These are phyloP conservation scores for Rhodotorula sp. DNA, from an alignment of 1,284 basidiomycete species.

Conservation along the genomic window DNA sequence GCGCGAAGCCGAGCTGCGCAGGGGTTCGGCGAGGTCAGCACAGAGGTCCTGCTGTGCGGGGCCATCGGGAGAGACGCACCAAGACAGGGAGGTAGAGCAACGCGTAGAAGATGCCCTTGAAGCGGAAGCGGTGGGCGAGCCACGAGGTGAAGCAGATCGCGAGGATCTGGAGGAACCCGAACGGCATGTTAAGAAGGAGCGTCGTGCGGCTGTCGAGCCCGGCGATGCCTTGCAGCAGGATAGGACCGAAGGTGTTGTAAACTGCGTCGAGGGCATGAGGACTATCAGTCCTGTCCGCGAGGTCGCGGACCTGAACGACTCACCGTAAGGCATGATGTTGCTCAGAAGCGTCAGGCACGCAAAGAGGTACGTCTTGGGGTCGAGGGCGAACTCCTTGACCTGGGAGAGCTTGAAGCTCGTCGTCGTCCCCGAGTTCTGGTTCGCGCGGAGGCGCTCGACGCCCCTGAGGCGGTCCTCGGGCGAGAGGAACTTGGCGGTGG, in stretches of 20 bases:
- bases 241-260: conserved; percentile 44
- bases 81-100: conserved; percentile 45
- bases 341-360: conserved; percentile 43
- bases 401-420: conserved; percentile 53
- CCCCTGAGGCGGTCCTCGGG: conserved; percentile 52
- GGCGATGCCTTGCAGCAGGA: conserved; percentile 49
- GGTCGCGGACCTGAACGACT: no score
- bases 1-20: conserved; percentile 45
- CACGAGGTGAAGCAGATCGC: conserved; percentile 49
- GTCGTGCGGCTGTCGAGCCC: conserved; percentile 49
- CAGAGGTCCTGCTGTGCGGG: no score
- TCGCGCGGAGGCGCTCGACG: conserved; percentile 53
- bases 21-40: neutral
- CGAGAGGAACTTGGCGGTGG: conserved; percentile 51
- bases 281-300: no score
- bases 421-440: conserved; percentile 33
- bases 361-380: conserved; percentile 52
- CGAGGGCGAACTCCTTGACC: conserved; percentile 50
- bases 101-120: conserved; percentile 49
- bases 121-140: conserved; percentile 46
- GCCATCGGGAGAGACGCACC: neutral
- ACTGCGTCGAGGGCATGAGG: no score
- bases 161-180: conserved; percentile 50
- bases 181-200: conserved; percentile 53
- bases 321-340: conserved; percentile 34